Percentiles rank a stretch among this genome's conserved stretches.
Conservation (phyloP, 2,329 filamentous ascomycete species). For the Aspergillus intermedius region DNA sequence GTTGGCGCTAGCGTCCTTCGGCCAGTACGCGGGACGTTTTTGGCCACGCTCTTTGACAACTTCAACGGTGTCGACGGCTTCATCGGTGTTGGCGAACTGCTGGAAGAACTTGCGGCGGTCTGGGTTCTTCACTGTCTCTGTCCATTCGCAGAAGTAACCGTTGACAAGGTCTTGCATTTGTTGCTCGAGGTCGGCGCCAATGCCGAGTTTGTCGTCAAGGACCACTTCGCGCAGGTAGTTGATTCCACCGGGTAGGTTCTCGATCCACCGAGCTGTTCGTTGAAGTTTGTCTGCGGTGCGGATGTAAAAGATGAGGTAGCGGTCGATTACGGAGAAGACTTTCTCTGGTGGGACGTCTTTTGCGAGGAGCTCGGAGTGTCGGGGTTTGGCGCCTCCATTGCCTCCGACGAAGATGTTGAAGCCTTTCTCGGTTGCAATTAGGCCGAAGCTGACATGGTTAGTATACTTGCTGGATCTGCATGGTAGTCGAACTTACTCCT, state of each 20-base stretch:
- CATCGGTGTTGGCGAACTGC: slow-evolving; percentile 77
- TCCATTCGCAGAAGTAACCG: slow-evolving; percentile 88
- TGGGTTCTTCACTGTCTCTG: slow-evolving; percentile 67
- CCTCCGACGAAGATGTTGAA: slow-evolving; percentile 90
- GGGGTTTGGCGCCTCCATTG: slow-evolving; percentile 80
- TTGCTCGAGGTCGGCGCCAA: slow-evolving; percentile 73
- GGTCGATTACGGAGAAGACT: slow-evolving; percentile 75
- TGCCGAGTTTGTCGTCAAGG: slow-evolving; percentile 77
- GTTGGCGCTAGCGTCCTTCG: slow-evolving; percentile 53
- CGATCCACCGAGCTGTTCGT: slow-evolving; percentile 81
- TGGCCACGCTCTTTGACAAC: slow-evolving; percentile 66
- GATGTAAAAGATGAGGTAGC: slow-evolving; percentile 90
- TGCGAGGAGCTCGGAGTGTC: slow-evolving; percentile 73
- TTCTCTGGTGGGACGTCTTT: slow-evolving; percentile 80
- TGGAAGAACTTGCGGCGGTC: slow-evolving; percentile 62
- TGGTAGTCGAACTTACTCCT: slow-evolving; percentile 55
- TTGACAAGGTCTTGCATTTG: slow-evolving; percentile 84
- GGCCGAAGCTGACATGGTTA: slow-evolving; percentile 58
- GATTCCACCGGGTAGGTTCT: slow-evolving; percentile 75
- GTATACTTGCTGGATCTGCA: neutral
- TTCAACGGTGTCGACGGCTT: slow-evolving; percentile 64
- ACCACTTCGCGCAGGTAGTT: slow-evolving; percentile 76
- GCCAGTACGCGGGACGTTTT: slow-evolving; percentile 69
- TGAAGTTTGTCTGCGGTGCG: slow-evolving; percentile 86
- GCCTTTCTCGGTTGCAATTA: slow-evolving; percentile 86